Conservation (phyloP, 2,329 filamentous ascomycete genomes). For the Pseudopyricularia cyperi region DNA sequence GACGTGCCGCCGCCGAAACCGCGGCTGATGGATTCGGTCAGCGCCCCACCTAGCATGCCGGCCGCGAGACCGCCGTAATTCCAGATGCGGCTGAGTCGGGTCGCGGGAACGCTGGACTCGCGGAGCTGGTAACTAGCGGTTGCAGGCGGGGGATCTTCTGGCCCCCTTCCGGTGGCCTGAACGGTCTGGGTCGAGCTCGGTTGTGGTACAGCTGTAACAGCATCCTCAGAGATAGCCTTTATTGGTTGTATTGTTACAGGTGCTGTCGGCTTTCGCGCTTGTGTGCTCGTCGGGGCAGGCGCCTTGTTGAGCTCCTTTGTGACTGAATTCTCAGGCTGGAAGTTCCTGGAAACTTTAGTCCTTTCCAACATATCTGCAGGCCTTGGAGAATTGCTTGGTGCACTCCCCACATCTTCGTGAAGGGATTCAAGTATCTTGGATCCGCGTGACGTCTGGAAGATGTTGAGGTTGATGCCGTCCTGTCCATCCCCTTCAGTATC, state of each 20-base stretch:
- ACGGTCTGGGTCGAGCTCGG: neutral
- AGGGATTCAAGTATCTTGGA: slow-evolving; percentile 27
- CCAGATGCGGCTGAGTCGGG: slow-evolving; percentile 77
- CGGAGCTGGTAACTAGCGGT: slow-evolving; percentile 45
- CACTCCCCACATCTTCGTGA: slow-evolving; percentile 4
- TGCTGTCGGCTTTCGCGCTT: neutral
- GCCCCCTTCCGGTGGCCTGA: neutral
- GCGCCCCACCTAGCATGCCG: slow-evolving; percentile 87
- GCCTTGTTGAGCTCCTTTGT: neutral
- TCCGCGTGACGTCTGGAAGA: slow-evolving; percentile 29
- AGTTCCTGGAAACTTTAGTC: neutral
- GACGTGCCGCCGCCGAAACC: slow-evolving; percentile 53
- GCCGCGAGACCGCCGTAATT: slow-evolving; percentile 89
- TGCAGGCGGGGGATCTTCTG: neutral
- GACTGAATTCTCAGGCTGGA: neutral
- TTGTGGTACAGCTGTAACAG: neutral
- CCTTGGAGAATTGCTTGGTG: neutral
- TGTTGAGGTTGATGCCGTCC: slow-evolving; percentile 27
- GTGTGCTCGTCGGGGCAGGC: neutral
- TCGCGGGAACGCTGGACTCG: slow-evolving; percentile 83
- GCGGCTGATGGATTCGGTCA: slow-evolving; percentile 73
- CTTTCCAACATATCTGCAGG: neutral
- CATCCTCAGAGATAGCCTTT: neutral
- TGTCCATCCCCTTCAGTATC: slow-evolving; percentile 20
- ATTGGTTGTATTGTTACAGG: neutral